A percentile compares a stretch with the other conserved stretches of the same genome.
Conservation (phyloP, 371 early-diverging fungal genomes). For the Mucor plumbeus region DNA sequence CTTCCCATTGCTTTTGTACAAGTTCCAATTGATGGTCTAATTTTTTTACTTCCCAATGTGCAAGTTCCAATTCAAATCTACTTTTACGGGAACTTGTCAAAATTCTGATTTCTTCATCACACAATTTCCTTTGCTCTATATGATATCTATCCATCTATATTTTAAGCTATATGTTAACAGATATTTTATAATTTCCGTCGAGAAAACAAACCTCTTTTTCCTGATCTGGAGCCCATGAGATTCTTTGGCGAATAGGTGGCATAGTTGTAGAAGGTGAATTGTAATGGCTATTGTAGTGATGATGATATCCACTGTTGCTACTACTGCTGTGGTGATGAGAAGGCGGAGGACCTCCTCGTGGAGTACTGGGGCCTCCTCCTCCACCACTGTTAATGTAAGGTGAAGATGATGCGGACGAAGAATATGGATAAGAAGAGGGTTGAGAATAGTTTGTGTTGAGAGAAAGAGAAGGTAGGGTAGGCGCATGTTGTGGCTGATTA, state of each 20-base stretch:
- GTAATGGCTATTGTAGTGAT: conserved; percentile 20
- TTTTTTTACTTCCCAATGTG: conserved; percentile 63
- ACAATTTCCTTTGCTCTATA: conserved; percentile 35
- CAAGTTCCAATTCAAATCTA: conserved; percentile 55
- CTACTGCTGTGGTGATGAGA: conserved; percentile 5
- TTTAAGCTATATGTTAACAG: neutral
- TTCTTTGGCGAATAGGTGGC: conserved; percentile 33
- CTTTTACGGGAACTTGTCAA: conserved; percentile 48
- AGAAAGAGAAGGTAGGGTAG: neutral
- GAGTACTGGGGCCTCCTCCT: conserved; percentile 8
- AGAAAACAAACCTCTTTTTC: conserved; percentile 48
- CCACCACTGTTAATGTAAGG: conserved; percentile 19
- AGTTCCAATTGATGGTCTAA: conserved; percentile 57
- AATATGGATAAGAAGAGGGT: conserved; percentile 18
- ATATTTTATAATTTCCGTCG: too few relatives aligned
- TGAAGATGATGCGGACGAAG: conserved; percentile 14
- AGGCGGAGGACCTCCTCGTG: conserved; percentile 4
- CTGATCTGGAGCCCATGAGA: conserved; percentile 49
- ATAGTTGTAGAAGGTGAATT: conserved; percentile 17
- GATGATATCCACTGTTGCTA: conserved; percentile 11
- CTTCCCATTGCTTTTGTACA: conserved; percentile 58
- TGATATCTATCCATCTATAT: conserved; percentile 47
- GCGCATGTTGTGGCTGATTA: neutral
- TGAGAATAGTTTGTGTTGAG: conserved; percentile 5
- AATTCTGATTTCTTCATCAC: conserved; percentile 50